Conservation (phyloP, 2,329 filamentous ascomycete genomes). For the Huntiella abstrusa region DNA sequence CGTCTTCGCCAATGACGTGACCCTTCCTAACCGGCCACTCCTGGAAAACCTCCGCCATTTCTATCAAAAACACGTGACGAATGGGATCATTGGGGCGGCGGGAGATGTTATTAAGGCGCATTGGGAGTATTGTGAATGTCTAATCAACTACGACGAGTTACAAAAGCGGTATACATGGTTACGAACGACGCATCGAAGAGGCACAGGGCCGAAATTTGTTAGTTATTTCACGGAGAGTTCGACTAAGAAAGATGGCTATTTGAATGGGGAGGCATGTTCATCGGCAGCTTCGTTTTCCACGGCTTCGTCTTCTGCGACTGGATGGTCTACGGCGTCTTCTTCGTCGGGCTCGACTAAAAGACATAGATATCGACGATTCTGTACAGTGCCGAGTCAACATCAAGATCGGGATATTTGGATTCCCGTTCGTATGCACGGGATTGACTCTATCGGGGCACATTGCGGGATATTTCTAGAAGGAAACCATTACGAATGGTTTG, state of each 20-base stretch:
- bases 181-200: slow-evolving; percentile 51
- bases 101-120: slow-evolving; percentile 61
- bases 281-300: neutral
- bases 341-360: neutral
- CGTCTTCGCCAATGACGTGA: slow-evolving; percentile 54
- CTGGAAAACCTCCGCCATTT: slow-evolving; percentile 55
- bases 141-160: slow-evolving; percentile 57
- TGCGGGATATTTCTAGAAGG: slow-evolving; percentile 62
- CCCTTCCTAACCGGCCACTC: slow-evolving; percentile 48
- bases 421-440: slow-evolving; percentile 54
- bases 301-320: neutral
- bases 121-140: slow-evolving; percentile 62
- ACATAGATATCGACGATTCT: neutral
- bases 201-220: slow-evolving; percentile 16
- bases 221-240: neutral
- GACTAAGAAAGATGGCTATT: neutral
- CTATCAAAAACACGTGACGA: slow-evolving; percentile 55
- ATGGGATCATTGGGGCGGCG: slow-evolving; percentile 50
- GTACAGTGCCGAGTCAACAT: slow-evolving; percentile 8
- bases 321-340: neutral
- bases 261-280: neutral
- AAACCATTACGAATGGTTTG: slow-evolving; percentile 54
- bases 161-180: slow-evolving; percentile 51
- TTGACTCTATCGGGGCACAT: slow-evolving; percentile 74
- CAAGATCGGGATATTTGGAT: neutral